Evolutionary conservation across 2,329 filamentous ascomycete genomes (phyloP), one percentile per base, ranked within the genome.

Genomic region (Cladophialophora carrionii): DNA sequence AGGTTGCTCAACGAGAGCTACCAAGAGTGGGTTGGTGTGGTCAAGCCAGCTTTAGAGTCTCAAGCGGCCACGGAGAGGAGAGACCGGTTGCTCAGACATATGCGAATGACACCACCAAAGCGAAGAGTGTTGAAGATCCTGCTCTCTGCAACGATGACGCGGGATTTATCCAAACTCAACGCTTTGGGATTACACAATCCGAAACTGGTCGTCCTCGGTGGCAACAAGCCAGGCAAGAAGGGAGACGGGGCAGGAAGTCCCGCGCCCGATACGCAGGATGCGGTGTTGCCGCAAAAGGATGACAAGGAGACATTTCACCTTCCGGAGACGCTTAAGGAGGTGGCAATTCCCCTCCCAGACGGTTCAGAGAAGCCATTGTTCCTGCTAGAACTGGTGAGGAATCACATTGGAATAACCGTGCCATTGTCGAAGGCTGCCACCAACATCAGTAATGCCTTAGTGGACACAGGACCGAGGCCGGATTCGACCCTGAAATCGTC

Each of bases 121-220:
- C 64, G 70, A 26, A 67, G 43, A 29, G 64, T 71, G 14, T 67
- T 48, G n/a, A 72, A 72, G 52, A 85, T 96, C 20, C 85, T 99
- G 3, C 98, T 99, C 79, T 99, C 95, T 7, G 95, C 95, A n/a
- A 99, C 95, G 1, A 88, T 99, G 60, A 98, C 95, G 0, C 88
- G 91, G 3, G 94, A 98, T 79, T 92, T 99, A 5, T 87, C 91
- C 58, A 91, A 92, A 3, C 80, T 98, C 65, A 95, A 96, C 77
- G 85, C 90, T 65, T 85, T 91, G 80, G 89, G 67, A 86, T 85
- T 72, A 41, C 90, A 17, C 81, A 85, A 60, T 83, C 87, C 61
- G 83, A 87, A 3, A 87, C 88, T 96, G 74, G 88, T 96, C 6
- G 59, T 72, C 14, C 46, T 72, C 4, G 65, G 29, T 52, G 57